A percentile compares a stretch with the other conserved stretches of the same genome.
Conservation (phyloP, 306 rosid genomes). For the Castanospermum australe region DNA sequence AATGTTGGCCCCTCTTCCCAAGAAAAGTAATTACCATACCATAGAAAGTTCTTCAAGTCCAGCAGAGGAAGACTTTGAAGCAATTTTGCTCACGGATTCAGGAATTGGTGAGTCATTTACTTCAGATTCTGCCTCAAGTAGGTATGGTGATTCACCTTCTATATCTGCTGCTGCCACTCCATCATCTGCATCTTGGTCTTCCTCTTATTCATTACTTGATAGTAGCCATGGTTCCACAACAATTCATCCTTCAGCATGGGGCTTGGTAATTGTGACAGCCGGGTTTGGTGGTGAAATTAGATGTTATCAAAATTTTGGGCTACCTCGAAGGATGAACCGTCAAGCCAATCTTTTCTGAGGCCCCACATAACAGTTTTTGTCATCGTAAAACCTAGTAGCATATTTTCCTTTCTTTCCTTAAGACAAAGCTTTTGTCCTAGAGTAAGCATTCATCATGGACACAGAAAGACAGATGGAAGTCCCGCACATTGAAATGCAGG, state of each 20-base stretch:
- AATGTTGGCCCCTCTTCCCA: conserved; percentile 40
- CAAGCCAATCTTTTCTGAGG: conserved; percentile 51
- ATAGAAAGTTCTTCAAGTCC: conserved; percentile 16
- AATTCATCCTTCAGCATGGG: conserved; percentile 74
- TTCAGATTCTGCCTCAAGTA: conserved; percentile 41
- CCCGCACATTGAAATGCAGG: neutral
- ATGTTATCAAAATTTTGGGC: conserved; percentile 83
- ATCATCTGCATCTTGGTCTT: conserved; percentile 46
- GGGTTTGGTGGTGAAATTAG: conserved; percentile 73
- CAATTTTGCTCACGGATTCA: conserved; percentile 30
- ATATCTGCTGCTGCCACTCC: conserved; percentile 29
- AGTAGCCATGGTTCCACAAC: conserved; percentile 37
- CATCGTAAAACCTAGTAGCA: neutral
- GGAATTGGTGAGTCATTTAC: conserved; percentile 46
- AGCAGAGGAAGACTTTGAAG: conserved; percentile 35
- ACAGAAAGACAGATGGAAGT: neutral
- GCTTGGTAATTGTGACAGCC: conserved; percentile 80
- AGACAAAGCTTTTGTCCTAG: neutral
- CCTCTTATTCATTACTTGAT: conserved; percentile 28
- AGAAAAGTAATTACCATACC: conserved; percentile 27
- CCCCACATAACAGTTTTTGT: conserved; percentile 18
- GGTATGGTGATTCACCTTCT: conserved; percentile 42
- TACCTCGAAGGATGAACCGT: conserved; percentile 55
- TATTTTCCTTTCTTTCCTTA: neutral
- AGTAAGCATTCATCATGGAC: neutral